Conservation (phyloP, 768 basidiomycete genomes). For the Suillus weaverae region DNA sequence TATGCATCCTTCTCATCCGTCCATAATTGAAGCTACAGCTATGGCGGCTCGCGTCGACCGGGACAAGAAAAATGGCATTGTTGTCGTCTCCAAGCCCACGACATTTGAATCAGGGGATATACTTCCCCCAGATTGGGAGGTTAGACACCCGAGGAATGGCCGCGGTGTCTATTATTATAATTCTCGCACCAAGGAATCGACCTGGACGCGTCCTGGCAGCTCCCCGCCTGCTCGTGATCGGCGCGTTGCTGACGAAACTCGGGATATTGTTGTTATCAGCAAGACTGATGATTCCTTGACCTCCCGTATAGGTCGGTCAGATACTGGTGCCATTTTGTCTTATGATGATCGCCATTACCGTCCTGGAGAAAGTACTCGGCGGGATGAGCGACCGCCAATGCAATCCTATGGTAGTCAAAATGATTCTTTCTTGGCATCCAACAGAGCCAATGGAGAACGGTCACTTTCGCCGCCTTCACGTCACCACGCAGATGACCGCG, state of each 20-base stretch:
- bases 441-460: slow-evolving; percentile 20
- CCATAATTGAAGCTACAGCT: slow-evolving; percentile 59
- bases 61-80: slow-evolving; percentile 43
- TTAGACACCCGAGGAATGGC: slow-evolving; percentile 50
- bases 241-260: slow-evolving; percentile 23
- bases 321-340: slow-evolving; percentile 37
- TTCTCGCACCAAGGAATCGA: slow-evolving; percentile 51
- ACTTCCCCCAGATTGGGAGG: slow-evolving; percentile 64
- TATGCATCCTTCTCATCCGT: slow-evolving; percentile 55
- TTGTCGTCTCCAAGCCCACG: slow-evolving; percentile 18
- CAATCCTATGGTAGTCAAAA: slow-evolving; percentile 21
- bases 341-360: slow-evolving; percentile 69
- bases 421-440: slow-evolving; percentile 27
- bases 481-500: slow-evolving; percentile 24
- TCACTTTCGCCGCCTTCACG: slow-evolving; percentile 24
- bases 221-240: slow-evolving; percentile 24
- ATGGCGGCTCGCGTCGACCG: slow-evolving; percentile 51
- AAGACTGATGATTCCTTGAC: slow-evolving; percentile 23
- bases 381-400: slow-evolving; percentile 26
- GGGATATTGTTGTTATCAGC: slow-evolving; percentile 25
- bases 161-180: slow-evolving; percentile 60
- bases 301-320: slow-evolving; percentile 31
- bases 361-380: slow-evolving; percentile 37
- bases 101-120: slow-evolving; percentile 30
- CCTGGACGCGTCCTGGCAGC: slow-evolving; percentile 55